These are phyloP conservation scores for Hyaloscypha variabilis DNA, from an alignment of 495 filamentous ascomycete species.

Conservation along the genomic window DNA sequence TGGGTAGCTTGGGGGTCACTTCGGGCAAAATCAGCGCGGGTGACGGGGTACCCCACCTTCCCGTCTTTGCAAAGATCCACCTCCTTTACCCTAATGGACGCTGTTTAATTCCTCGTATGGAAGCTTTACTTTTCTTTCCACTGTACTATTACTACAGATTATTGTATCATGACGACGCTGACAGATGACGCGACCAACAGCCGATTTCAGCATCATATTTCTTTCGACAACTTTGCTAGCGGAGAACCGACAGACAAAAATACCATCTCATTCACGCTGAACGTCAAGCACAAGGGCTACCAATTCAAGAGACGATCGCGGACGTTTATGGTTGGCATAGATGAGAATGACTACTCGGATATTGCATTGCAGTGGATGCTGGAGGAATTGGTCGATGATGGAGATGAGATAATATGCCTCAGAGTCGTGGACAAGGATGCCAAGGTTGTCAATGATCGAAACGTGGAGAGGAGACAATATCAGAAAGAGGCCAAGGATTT, in stretches of 20 bases:
- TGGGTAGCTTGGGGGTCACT: slow-evolving; percentile 7
- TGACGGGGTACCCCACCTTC: slow-evolving; percentile 21
- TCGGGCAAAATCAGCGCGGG: slow-evolving; percentile 9
- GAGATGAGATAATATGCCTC: slow-evolving; percentile 94
- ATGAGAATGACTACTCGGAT: slow-evolving; percentile 94
- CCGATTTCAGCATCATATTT: slow-evolving; percentile 70
- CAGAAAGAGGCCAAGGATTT: slow-evolving; percentile 76
- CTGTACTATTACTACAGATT: slow-evolving; percentile 1
- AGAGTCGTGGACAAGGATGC: slow-evolving; percentile 87
- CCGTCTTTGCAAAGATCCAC: slow-evolving; percentile 6
- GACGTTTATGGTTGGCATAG: slow-evolving; percentile 92
- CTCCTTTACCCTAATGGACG: not conserved
- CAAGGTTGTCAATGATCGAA: slow-evolving; percentile 66
- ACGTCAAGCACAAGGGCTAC: slow-evolving; percentile 88
- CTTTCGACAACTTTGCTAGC: slow-evolving; percentile 89
- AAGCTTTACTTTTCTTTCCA: not conserved
- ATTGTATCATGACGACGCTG: slow-evolving; percentile 12
- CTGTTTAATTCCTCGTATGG: not conserved
- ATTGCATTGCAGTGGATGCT: slow-evolving; percentile 94
- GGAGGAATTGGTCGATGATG: slow-evolving; percentile 93
- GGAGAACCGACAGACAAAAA: slow-evolving; percentile 68
- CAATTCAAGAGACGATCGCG: slow-evolving; percentile 80
- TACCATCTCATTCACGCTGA: slow-evolving; percentile 81
- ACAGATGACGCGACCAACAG: slow-evolving; percentile 27
- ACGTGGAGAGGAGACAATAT: slow-evolving; percentile 74